These are phyloP conservation scores for Scheffersomyces titani DNA, from an alignment of 1,139 yeast species.

Conservation along the genomic window DNA sequence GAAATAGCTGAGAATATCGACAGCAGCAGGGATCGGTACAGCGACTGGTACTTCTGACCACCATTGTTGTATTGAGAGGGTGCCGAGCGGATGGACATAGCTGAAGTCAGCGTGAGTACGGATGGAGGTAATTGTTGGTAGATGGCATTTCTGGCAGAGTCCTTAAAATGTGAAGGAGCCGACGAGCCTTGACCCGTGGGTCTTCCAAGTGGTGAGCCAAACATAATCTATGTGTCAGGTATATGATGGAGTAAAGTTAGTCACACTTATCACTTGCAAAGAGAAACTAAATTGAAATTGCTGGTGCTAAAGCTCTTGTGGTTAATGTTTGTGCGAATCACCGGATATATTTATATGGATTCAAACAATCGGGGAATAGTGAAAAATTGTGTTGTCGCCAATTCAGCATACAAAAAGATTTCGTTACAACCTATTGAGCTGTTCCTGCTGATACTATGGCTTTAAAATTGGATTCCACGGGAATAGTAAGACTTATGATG, in stretches of 20 bases:
- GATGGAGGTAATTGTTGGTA: constrained; percentile 44
- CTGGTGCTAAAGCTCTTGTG: neutral
- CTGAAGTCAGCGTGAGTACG: constrained; percentile 24
- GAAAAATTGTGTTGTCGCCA: neutral
- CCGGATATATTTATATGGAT: neutral
- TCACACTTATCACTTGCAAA: neutral
- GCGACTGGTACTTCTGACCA: constrained; percentile 16
- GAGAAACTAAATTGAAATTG: neutral
- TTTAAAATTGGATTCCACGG: neutral
- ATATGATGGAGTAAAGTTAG: neutral
- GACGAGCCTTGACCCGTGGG: constrained; percentile 27
- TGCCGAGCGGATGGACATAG: constrained; percentile 33
- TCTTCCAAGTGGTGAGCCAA: constrained; percentile 41
- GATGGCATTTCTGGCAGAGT: constrained; percentile 48
- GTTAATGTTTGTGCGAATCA: neutral
- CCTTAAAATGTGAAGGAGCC: constrained; percentile 47
- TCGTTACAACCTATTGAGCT: neutral
- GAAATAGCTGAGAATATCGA: constrained; percentile 31
- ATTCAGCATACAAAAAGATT: neutral
- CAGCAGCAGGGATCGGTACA: constrained; percentile 31
- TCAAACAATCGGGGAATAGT: neutral
- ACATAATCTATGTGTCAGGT: constrained; percentile 25
- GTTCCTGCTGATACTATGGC: neutral
- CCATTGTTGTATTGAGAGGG: constrained; percentile 26
- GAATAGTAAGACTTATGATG: neutral